Conservation (phyloP, 805 yeast species). For the Tetrapisispora nanseiensis region DNA sequence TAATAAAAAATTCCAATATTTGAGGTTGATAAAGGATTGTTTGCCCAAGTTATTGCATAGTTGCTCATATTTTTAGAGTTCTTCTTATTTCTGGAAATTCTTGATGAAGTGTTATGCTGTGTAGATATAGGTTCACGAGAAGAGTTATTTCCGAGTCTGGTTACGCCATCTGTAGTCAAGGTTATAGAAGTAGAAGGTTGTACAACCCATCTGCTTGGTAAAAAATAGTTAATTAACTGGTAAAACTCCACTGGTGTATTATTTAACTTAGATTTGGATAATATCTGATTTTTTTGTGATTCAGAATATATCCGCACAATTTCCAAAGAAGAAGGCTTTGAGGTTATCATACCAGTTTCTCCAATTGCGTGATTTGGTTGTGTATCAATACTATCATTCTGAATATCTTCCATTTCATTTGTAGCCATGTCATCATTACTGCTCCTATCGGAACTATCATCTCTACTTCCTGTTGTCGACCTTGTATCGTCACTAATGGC, state of each 20-base stretch:
- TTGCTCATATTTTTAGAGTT: constrained; percentile 7
- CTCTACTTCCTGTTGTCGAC: background rate
- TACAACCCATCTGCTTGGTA: constrained; percentile 24
- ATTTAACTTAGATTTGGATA: constrained; percentile 1
- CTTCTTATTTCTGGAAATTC: constrained; percentile 5
- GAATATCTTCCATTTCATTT: constrained; percentile 1
- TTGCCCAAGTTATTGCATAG: constrained; percentile 24
- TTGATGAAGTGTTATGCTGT: background rate
- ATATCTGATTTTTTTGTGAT: background rate
- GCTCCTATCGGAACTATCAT: background rate
- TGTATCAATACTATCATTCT: background rate
- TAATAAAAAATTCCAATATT: constrained; percentile 23
- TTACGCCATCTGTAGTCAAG: constrained; percentile 23
- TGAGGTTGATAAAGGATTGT: constrained; percentile 16
- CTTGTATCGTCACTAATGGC: constrained; percentile 2
- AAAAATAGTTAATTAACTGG: constrained; percentile 18
- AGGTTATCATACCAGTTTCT: background rate
- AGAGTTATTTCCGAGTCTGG: constrained; percentile 6
- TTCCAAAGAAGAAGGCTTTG: constrained; percentile 1
- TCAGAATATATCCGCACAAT: constrained; percentile 1
- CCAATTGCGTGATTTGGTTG: background rate
- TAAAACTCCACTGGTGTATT: constrained; percentile 15
- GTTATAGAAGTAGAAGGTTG: constrained; percentile 19
- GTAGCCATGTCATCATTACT: background rate
- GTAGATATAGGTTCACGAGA: background rate